Evolutionary conservation across 2,329 filamentous ascomycete species (phyloP), one percentile per base, ranked within the genome.

Genomic region (Colletotrichum sublineola): DNA sequence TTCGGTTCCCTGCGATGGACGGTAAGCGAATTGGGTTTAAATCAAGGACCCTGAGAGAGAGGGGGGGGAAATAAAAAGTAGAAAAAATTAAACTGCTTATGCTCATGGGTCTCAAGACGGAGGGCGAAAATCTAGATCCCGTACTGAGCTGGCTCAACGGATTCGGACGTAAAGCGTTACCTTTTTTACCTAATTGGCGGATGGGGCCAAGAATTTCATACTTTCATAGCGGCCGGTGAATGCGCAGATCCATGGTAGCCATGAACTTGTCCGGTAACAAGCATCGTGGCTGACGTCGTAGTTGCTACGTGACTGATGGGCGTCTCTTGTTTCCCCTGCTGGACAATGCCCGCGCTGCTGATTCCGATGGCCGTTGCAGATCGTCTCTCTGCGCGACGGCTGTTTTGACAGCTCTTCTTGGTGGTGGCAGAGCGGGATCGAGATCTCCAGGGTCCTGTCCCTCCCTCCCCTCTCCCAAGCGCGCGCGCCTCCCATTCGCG

Each of bases 371-470:
- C 33, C 44, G 65, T 68, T 63, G 65, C 24, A 50, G 55, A 42
- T 64, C 40, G 66, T 20, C 60, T 48, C 33, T 58, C 31, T 58
- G 31, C 38, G 14, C 20, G 56, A 42, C 20, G 33, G 36, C 52
- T 15, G 56, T 70, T 70, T 70, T 67, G 56, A 62, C 55, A 67
- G 56, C 46, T 56, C 38, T 38, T 8, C 18, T 53, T 12, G 36
- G 33, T 31, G 63, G 53, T 40, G 67, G 29, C 29, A 40, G 48
- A 56, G 24, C 29, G 29, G 55, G 56, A 67, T 70, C 63, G 68
- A 70, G 68, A 70, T 70, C 63, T 70, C 67, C 63, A 70, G 68
- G 55, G 63, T 70, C 68, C 68, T 46, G 24, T 24, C 40, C 40
- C 48, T 55, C 56, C 36, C 46, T 20, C 63, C 12, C 12, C 33